Evolutionary conservation across 306 rosid genomes (phyloP).

Genomic region (Sechiopsis laciniata): DNA sequence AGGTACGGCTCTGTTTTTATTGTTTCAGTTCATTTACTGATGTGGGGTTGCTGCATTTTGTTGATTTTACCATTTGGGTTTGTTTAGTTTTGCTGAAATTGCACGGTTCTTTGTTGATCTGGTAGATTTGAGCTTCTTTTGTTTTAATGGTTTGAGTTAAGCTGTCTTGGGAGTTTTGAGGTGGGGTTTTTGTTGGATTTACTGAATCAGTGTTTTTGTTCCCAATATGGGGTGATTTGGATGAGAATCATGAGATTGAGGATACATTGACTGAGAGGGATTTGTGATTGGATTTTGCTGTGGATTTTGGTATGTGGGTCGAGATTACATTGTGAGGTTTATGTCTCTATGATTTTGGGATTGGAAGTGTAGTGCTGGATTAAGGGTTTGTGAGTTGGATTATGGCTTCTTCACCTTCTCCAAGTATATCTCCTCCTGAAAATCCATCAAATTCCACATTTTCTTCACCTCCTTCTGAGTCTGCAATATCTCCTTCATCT

Average conservation of each 20-base stretch:
- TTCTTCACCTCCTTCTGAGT: constrained; percentile 30
- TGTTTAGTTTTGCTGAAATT: constrained; percentile 19
- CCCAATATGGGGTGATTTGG: background rate
- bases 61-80: background rate
- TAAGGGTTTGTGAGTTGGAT: constrained; percentile 12
- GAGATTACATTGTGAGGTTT: constrained; percentile 1
- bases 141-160: background rate
- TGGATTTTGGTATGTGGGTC: background rate
- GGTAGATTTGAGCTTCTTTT: constrained; percentile 1
- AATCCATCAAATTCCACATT: constrained; percentile 44
- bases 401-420: constrained; percentile 75
- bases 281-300: background rate
- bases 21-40: constrained; percentile 33
- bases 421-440: constrained; percentile 58
- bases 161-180: constrained; percentile 16
- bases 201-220: constrained; percentile 7
- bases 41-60: constrained; percentile 41
- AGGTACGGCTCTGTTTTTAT: constrained; percentile 26
- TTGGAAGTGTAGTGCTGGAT: constrained; percentile 34
- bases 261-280: constrained; percentile 9
- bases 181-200: constrained; percentile 7
- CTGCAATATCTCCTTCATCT: constrained; percentile 27
- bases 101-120: constrained; percentile 29
- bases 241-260: constrained; percentile 11
- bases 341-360: constrained; percentile 17